Evolutionary conservation across 2,329 filamentous ascomycete genomes (phyloP).

Genomic region (Colletotrichum chrysophilum): DNA sequence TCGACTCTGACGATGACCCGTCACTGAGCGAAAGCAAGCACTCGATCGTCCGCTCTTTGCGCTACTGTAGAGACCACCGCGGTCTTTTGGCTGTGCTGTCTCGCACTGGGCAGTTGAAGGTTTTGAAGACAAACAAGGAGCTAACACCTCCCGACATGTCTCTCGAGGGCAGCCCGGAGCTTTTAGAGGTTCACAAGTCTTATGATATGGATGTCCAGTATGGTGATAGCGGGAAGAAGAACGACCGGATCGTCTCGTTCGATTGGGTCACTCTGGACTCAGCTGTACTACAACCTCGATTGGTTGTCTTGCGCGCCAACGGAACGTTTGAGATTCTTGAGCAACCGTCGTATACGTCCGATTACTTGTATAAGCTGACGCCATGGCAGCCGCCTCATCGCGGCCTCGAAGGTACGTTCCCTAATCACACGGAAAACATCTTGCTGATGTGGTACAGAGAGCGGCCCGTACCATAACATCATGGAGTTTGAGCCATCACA

Average conservation of each 20-base stretch:
- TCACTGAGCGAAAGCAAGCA: conserved; percentile 59
- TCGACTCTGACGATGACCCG: conserved; percentile 58
- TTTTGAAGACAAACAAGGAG: conserved; percentile 64
- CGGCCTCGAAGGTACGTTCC: conserved; percentile 55
- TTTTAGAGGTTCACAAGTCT: conserved; percentile 64
- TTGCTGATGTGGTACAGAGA: conserved; percentile 45
- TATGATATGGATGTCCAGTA: conserved; percentile 68
- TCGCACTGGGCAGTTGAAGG: conserved; percentile 66
- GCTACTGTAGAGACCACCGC: conserved; percentile 66
- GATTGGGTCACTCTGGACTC: conserved; percentile 69
- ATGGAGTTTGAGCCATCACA: conserved; percentile 65
- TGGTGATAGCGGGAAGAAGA: conserved; percentile 54
- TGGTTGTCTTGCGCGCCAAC: conserved; percentile 64
- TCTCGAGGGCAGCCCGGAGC: conserved; percentile 57
- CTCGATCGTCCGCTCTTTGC: conserved; percentile 66
- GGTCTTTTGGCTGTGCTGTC: conserved; percentile 68
- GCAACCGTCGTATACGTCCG: conserved; percentile 62
- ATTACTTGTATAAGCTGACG: conserved; percentile 64
- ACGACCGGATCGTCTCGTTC: conserved; percentile 69
- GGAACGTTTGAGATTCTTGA: conserved; percentile 67
- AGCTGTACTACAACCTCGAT: conserved; percentile 59
- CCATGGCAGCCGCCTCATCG: conserved; percentile 66
- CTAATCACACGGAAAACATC: no score
- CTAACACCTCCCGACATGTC: conserved; percentile 44
- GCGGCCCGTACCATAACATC: conserved; percentile 56